A percentile compares a stretch with the other conserved stretches of the same genome.
These are phyloP conservation scores for Verticillium isaacii DNA, from an alignment of 2,329 filamentous ascomycete genomes.

Conservation along the genomic window DNA sequence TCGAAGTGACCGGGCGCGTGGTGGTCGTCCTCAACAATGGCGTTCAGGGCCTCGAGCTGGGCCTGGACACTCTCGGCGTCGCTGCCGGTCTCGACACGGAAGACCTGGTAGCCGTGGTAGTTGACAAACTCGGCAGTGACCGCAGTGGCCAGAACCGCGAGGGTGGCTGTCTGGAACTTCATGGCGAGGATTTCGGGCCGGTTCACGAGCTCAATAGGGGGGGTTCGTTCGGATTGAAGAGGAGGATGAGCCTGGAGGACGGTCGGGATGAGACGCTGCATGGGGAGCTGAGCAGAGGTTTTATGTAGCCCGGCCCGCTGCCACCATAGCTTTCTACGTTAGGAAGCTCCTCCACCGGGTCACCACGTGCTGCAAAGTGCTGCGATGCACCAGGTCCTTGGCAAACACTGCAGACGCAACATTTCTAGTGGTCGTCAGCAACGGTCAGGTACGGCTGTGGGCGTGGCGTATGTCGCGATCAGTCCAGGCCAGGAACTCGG, in stretches of 20 bases:
- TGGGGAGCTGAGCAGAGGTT: not conserved
- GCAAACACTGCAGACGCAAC: not conserved
- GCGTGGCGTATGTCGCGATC: not conserved
- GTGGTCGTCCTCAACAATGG: slow-evolving; percentile 20
- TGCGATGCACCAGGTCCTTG: not conserved
- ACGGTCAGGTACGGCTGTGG: not conserved
- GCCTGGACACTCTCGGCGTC: slow-evolving; percentile 11
- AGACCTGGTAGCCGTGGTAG: slow-evolving; percentile 41
- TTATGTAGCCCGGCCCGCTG: not conserved
- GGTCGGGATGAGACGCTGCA: not conserved
- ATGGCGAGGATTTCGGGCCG: not conserved
- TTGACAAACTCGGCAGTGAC: slow-evolving; percentile 17
- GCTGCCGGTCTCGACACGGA: slow-evolving; percentile 22
- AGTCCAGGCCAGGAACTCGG: not conserved
- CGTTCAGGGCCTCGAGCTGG: slow-evolving; percentile 13
- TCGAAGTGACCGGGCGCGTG: slow-evolving; percentile 16
- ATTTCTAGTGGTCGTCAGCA: not conserved
- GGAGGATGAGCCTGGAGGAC: not conserved
- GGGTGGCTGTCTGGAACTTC: not conserved
- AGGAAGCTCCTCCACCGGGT: not conserved
- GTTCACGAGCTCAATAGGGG: not conserved
- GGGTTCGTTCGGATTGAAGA: not conserved
- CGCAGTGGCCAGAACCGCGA: slow-evolving; percentile 2
- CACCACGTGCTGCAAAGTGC: not conserved
- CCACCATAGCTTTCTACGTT: not conserved